These are phyloP conservation scores for Rubroboletus satanas DNA, from an alignment of 768 basidiomycete species.

Conservation along the genomic window DNA sequence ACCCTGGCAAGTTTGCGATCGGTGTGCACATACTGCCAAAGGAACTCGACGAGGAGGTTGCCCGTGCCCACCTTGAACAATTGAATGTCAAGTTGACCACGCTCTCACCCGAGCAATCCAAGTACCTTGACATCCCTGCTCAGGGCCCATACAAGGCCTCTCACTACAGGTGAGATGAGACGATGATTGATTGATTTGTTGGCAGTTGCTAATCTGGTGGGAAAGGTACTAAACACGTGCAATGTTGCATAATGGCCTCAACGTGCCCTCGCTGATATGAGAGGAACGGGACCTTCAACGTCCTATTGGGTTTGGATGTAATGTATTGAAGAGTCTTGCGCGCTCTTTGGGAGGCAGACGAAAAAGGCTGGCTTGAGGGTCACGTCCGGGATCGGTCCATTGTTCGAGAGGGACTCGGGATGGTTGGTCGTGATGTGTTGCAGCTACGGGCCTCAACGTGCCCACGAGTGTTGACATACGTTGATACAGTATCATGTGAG, in stretches of 20 bases:
- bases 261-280: constrained; percentile 65
- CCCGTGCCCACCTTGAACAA: constrained; percentile 88
- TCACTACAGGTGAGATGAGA: constrained; percentile 60
- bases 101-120: constrained; percentile 68
- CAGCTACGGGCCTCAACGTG: constrained; percentile 37
- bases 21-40: constrained; percentile 99
- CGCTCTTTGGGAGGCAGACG: constrained; percentile 37
- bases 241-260: constrained; percentile 57
- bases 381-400: constrained; percentile 15
- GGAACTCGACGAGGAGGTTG: constrained; percentile 98
- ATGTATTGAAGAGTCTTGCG: constrained; percentile 49
- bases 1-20: constrained; percentile 85
- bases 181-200: accelerated
- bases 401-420: constrained; percentile 5
- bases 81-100: constrained; percentile 92
- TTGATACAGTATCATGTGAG: not conserved
- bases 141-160: constrained; percentile 75
- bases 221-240: constrained; percentile 29
- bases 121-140: constrained; percentile 87
- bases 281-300: constrained; percentile 65
- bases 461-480: constrained; percentile 9
- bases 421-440: constrained; percentile 11
- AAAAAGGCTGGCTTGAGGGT: constrained; percentile 12
- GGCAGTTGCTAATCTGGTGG: not conserved
- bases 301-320: constrained; percentile 45